Evolutionary conservation across 2,329 filamentous ascomycete genomes (phyloP).

Genomic region (Cladobotryum mycophilum): DNA sequence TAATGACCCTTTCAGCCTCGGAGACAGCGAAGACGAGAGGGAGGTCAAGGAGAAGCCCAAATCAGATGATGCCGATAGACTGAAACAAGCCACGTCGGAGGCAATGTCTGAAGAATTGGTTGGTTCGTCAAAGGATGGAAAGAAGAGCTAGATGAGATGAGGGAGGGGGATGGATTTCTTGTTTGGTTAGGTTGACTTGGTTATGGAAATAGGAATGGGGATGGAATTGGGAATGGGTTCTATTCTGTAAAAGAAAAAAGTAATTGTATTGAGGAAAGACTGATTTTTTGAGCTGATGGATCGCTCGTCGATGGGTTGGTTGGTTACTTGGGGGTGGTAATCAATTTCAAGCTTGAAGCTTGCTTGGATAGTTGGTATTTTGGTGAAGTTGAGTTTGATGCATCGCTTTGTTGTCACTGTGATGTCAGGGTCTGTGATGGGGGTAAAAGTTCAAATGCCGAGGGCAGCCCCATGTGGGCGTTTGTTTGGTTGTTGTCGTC

Average conservation of each 20-base stretch:
- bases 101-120: slow-evolving; percentile 53
- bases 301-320: too few relatives aligned
- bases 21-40: slow-evolving; percentile 93
- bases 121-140: slow-evolving; percentile 30
- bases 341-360: too few relatives aligned
- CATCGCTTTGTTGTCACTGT: background rate
- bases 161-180: background rate
- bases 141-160: slow-evolving; percentile 26
- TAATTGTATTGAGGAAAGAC: too few relatives aligned
- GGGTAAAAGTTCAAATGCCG: too few relatives aligned
- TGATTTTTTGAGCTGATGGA: too few relatives aligned
- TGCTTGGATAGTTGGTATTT: background rate
- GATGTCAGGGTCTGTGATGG: background rate
- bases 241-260: background rate
- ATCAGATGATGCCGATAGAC: slow-evolving; percentile 50
- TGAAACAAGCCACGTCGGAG: slow-evolving; percentile 60
- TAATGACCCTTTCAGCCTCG: slow-evolving; percentile 93
- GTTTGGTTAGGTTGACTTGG: background rate
- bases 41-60: slow-evolving; percentile 45
- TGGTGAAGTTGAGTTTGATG: background rate
- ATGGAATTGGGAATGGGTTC: background rate
- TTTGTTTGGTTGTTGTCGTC: too few relatives aligned
- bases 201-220: background rate
- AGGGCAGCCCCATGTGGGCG: too few relatives aligned
- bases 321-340: too few relatives aligned